Conservation (phyloP, 192 early-diverging fungal genomes). For the Backusella parvicylindrica region DNA sequence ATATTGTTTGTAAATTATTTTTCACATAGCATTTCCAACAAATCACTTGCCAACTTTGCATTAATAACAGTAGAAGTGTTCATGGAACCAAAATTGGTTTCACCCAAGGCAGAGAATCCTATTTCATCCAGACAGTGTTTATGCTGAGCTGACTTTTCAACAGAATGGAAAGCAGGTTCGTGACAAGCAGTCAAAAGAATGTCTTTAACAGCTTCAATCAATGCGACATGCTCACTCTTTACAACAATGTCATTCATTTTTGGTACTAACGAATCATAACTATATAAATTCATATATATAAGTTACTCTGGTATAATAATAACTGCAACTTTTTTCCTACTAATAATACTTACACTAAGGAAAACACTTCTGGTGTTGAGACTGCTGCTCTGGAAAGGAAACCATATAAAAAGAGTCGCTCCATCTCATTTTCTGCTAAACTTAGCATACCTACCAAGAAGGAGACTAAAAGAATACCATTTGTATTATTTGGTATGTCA, state of each 20-base stretch:
- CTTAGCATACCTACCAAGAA: conserved; percentile 66
- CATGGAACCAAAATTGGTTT: conserved; percentile 14
- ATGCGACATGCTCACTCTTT: conserved; percentile 55
- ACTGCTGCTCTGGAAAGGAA: conserved; percentile 69
- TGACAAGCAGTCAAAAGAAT: conserved; percentile 56
- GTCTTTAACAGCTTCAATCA: conserved; percentile 60
- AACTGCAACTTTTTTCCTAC: background rate
- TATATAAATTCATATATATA: conserved; percentile 18
- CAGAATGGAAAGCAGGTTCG: conserved; percentile 30
- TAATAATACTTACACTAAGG: conserved; percentile 59
- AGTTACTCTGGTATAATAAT: background rate
- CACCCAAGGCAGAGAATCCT: conserved; percentile 42
- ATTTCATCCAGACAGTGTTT: conserved; percentile 39
- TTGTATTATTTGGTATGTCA: conserved; percentile 56
- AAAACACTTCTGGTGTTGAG: conserved; percentile 64
- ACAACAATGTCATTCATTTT: conserved; percentile 64
- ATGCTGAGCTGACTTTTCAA: conserved; percentile 33
- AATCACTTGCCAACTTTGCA: background rate
- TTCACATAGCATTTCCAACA: background rate
- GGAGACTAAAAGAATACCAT: conserved; percentile 57
- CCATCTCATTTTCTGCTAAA: conserved; percentile 62
- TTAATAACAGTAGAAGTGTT: conserved; percentile 1
- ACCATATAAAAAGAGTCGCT: conserved; percentile 67
- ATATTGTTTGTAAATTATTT: too few relatives aligned
- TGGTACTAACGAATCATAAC: conserved; percentile 63